Base-by-base conservation (phyloP, 1,139 yeast genomes). In the Suzukiozyma palmioleophila region DNA sequence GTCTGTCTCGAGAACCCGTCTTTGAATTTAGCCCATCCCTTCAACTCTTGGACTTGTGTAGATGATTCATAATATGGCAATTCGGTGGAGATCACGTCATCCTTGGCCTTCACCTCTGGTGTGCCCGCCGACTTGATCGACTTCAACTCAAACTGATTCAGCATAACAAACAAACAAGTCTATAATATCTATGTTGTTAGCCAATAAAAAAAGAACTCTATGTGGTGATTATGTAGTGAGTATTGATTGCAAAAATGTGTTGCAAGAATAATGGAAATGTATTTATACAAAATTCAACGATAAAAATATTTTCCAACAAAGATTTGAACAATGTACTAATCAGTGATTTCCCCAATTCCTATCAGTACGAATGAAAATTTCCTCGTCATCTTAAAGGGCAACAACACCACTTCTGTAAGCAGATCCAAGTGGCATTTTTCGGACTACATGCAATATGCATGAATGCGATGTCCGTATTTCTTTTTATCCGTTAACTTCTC, bases 1-100 rank as follows among this genome's bases (percentile, higher is more conserved):
- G 46, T 48, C 37, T 51, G 50, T 45, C 59, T 53, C 36, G 48
- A 48, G 49, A 66, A 66, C n/a, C 64, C 56, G 42, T 66, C 66
- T 28, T 50, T 49, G 43, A 64, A 63, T 30, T 51, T 52, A 3
- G 42, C 51, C 59, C 62, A 61, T 21, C 48, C 50, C 5, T 46
- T 40, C 39, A 48, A 40, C 30, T 39, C 39, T 35, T 35, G 34
- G 3, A 37, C 35, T n/a, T 37, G 15, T 8, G 33, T 27, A n/a
- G 44, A 37, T 22, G 38, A 32, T 13, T 35, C 37, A 21, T 35
- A 25, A 37, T 48, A 44, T 16, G 46, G 53, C 3, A 49, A 40
- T 3, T 46, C 54, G n/a, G 51, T 39, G 7, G 53, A 47, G 30
- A 42, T 42, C 3, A 5, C 4, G 10, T 28, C 31, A n/a, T 8